A percentile compares a stretch with the other conserved stretches of the same genome.
These are phyloP conservation scores for Pyropia haitanensis DNA, from an alignment of 23 red algal species.

Conservation along the genomic window DNA sequence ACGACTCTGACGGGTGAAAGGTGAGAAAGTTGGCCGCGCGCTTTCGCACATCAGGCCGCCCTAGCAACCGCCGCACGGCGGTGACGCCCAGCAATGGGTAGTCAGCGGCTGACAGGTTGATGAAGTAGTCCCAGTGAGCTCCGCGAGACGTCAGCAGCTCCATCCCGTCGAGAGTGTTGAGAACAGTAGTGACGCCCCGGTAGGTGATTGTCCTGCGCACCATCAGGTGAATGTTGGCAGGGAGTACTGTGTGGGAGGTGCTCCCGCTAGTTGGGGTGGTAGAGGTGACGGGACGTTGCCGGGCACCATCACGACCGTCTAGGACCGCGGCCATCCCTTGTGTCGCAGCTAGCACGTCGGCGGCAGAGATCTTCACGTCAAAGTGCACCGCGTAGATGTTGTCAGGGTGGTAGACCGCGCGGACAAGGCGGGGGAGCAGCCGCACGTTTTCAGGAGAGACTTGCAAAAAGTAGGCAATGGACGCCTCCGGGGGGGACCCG, in stretches of 20 bases:
- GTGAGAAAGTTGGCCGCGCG: no score
- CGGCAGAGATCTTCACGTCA: slow-evolving; percentile 50
- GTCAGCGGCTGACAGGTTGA: slow-evolving; percentile 70
- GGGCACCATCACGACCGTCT: background rate
- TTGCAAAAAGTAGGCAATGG: slow-evolving; percentile 39
- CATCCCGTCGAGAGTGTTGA: slow-evolving; percentile 46
- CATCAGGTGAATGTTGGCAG: slow-evolving; percentile 9
- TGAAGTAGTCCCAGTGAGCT: slow-evolving; percentile 49
- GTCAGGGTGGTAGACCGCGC: slow-evolving; percentile 29
- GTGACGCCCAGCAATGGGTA: slow-evolving; percentile 18
- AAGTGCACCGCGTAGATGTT: slow-evolving; percentile 68
- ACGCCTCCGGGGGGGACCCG: background rate
- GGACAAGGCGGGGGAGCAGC: slow-evolving; percentile 31
- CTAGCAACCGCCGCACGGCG: no score
- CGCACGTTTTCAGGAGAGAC: slow-evolving; percentile 23
- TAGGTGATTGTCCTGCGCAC: slow-evolving; percentile 30
- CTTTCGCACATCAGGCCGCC: no score
- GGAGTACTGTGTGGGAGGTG: background rate
- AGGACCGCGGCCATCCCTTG: background rate
- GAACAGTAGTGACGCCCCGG: slow-evolving; percentile 39
- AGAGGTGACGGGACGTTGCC: background rate
- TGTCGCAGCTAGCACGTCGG: background rate
- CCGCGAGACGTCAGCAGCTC: slow-evolving; percentile 17
- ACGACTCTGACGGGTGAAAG: no score
- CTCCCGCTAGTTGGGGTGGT: no score